Percentiles rank a stretch among this genome's conserved stretches.
Evolutionary conservation across 1,284 basidiomycete genomes (phyloP).

Genomic region (Tetrapyrgos nigripes): DNA sequence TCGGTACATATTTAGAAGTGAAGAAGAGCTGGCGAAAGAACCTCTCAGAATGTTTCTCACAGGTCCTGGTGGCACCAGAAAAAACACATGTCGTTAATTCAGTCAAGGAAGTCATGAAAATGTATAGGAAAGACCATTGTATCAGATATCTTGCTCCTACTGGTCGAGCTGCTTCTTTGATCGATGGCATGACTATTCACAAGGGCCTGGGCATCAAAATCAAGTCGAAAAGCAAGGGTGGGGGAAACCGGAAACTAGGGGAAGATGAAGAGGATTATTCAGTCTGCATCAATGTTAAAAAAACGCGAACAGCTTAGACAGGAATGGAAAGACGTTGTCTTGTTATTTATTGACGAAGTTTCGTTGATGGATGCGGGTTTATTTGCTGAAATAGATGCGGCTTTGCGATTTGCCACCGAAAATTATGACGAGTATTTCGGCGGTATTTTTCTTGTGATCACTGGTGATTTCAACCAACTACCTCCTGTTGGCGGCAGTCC

Average conservation of each 20-base stretch:
- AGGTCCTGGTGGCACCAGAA: conserved; percentile 37
- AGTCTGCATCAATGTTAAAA: too few relatives aligned
- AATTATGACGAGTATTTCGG: conserved; percentile 29
- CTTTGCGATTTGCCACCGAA: conserved; percentile 29
- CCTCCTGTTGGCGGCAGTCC: conserved; percentile 20
- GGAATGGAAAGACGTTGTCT: conserved; percentile 14
- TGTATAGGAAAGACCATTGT: conserved; percentile 23
- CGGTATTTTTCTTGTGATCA: conserved; percentile 37
- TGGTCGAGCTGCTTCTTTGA: conserved; percentile 34
- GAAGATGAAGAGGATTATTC: too few relatives aligned
- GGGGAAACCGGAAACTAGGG: neutral
- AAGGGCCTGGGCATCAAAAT: conserved; percentile 14
- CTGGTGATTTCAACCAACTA: too few relatives aligned
- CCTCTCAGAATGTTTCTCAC: conserved; percentile 31
- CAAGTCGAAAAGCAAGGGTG: conserved; percentile 3
- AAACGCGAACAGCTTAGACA: conserved; percentile 11
- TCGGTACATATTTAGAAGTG: too few relatives aligned
- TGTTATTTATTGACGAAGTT: conserved; percentile 36
- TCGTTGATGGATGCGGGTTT: conserved; percentile 33
- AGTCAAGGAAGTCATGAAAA: conserved; percentile 26
- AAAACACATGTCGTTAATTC: conserved; percentile 37
- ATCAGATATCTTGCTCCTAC: conserved; percentile 34
- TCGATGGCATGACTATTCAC: too few relatives aligned
- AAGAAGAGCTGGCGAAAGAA: too few relatives aligned
- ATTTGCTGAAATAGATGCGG: conserved; percentile 30